Conservation (phyloP, 2,329 filamentous ascomycete species). For the Aotearoamyces nothofagi region DNA sequence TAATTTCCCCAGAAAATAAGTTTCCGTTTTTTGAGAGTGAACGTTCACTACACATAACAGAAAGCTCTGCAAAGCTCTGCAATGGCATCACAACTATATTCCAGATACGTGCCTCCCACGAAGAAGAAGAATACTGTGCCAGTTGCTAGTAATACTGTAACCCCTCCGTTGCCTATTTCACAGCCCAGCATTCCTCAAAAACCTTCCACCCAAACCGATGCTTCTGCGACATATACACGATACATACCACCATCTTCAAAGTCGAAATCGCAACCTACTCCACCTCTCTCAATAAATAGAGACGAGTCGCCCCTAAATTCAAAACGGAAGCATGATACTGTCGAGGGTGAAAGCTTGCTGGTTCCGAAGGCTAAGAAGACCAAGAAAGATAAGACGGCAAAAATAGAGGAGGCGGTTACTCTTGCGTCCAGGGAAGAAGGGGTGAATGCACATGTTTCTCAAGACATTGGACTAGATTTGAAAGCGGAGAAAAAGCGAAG, state of each 20-base stretch:
- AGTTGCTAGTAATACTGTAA: no score
- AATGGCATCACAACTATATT: slow-evolving; percentile 16
- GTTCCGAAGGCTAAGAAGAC: slow-evolving; percentile 6
- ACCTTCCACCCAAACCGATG: slow-evolving; percentile 12
- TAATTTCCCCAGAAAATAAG: no score
- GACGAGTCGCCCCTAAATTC: background rate
- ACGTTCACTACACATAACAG: no score
- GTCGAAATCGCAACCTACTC: slow-evolving; percentile 2
- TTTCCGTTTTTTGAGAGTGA: no score
- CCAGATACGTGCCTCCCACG: slow-evolving; percentile 16
- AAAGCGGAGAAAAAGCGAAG: slow-evolving; percentile 7
- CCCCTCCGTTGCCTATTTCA: no score
- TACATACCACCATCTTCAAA: slow-evolving; percentile 16
- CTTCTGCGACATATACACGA: slow-evolving; percentile 16
- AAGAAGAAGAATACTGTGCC: no score
- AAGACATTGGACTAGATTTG: slow-evolving; percentile 10
- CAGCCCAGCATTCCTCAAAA: no score
- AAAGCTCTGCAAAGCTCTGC: no score
- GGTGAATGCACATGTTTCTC: slow-evolving; percentile 2
- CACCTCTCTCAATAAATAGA: no score
- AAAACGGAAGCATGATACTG: slow-evolving; percentile 7
- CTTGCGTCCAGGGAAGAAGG: no score
- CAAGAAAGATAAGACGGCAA: slow-evolving; percentile 5
- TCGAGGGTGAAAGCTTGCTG: slow-evolving; percentile 5
- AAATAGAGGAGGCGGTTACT: slow-evolving; percentile 11